Evolutionary conservation across 257 asterid genomes (phyloP), one percentile per base, ranked within the genome.

Genomic region (Datura wrightii): DNA sequence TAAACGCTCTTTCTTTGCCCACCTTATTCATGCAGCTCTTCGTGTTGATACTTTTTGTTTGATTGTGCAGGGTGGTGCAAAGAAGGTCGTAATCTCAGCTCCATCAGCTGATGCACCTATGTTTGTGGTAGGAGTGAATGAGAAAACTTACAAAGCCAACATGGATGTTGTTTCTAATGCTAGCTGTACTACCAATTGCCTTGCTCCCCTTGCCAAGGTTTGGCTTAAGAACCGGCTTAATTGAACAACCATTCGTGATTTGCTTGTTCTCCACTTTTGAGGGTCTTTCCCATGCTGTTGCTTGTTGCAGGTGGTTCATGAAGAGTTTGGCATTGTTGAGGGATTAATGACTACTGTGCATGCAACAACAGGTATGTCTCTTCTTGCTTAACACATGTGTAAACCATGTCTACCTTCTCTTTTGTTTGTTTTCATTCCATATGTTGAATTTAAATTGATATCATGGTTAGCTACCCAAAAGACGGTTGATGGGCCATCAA

Each of bases 91-190:
- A 36, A 95, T 97, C 88, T 97, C 99, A 62, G 99, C 99, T 87
- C 99, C 99, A 89, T 97, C 99, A 82, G 97, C 94, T 18, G 99
- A 97, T 90, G 99, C 99, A 54, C 99, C 99, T 76, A 97, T 97
- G 99, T 97, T 97, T 83, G 99, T 97, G 18, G 97, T 97, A 85
- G 99, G 99, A 70, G 99, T 97, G 42, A 97, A 97, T 83, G 99
- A 95, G 91, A 87, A 85, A 48, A 90, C 92, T 9, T 97, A 97
- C 93, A 91, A 92, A 82, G 87, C 97, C 67, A 92, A 89, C 95
- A 97, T 97, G 99, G 99, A 97, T 84, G 91, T 97, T 37, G 98
- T 97, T 89, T 97, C 99, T 82, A 97, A 97, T 87, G 99, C 99
- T 82, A 97, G 99, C 90, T 97, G 99, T 88, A 97, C 99, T 70